Evolutionary conservation across 345 rosid species (phyloP), one percentile per base, ranked within the genome.

Genomic region (Boechera stricta): DNA sequence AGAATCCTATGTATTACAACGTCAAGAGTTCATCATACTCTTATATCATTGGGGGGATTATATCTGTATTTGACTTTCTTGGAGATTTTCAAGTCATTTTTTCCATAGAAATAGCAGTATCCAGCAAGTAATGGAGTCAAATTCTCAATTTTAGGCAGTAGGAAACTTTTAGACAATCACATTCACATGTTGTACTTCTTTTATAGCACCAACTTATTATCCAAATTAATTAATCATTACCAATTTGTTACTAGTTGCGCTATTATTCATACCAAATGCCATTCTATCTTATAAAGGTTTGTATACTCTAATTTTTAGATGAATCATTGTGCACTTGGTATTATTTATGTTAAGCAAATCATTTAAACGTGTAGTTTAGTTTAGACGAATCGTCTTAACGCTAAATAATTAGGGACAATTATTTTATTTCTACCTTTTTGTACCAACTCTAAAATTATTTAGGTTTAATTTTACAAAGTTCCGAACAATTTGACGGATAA

Each of bases 1-100:
- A 31, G 79, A 76, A 76, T 61, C 79, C 69, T 69, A 76, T 67
- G 74, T 63, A 13, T 39, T 24, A 57, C 38, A 44, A 54, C 66
- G 10, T 74, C 59, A 57, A 57, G 49, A 57, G 29, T 16, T 58
- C 24, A 21, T 66, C 60, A 33, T 8, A 36, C 66, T 56, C 8
- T 61, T 28, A 38, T 51, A 64, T 53, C 18, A 26, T 28, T 7
- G 7, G 24, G 24, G 24, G 24, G 24, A 38, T 10, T 26, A 9
- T 4, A 11, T 15, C 8, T 63, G 33, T 12, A 3, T 41, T 38
- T 51, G 7, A 15, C 31, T 5, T 3, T 9, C 53, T 39, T 1
- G 28, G 38, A 16, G 13, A 6, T 51, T 38, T 38, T 57, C 15
- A 52, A 6, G 18, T 51, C 53, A 38, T n/a, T 35, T 11, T 51